Conservation (phyloP, 1,284 basidiomycete genomes). For the Sporisorium iseilematis-ciliati region DNA sequence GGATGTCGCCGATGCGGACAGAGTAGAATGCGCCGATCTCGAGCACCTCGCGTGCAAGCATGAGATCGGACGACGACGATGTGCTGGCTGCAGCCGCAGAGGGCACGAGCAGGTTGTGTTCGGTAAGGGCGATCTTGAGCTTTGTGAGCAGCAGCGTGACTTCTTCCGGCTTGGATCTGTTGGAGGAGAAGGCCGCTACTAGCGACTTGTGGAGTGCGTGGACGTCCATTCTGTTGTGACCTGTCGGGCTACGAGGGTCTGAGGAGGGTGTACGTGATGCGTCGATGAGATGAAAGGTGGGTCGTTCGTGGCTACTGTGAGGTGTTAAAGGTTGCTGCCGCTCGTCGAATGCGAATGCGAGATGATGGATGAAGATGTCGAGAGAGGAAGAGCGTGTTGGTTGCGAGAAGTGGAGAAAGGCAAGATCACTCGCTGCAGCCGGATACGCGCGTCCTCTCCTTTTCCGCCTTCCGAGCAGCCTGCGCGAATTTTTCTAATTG, state of each 20-base stretch:
- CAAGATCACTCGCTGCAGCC: constrained; percentile 27
- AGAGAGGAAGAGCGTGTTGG: constrained; percentile 3
- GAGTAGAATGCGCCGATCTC: constrained; percentile 96
- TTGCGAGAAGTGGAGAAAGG: constrained; percentile 22
- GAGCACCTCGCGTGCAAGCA: constrained; percentile 83
- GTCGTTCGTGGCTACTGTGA: background rate
- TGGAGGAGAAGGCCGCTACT: constrained; percentile 27
- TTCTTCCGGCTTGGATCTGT: constrained; percentile 23
- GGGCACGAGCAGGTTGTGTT: constrained; percentile 81
- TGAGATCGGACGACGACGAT: constrained; percentile 19
- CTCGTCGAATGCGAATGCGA: background rate
- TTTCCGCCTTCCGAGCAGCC: constrained; percentile 13
- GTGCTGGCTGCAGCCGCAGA: constrained; percentile 38
- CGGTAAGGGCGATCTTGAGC: constrained; percentile 80
- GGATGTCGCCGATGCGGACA: constrained; percentile 85
- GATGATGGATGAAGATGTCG: background rate
- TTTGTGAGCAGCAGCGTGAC: constrained; percentile 54
- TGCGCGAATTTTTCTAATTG: background rate
- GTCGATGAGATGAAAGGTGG: background rate
- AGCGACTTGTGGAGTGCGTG: constrained; percentile 35
- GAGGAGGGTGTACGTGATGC: background rate
- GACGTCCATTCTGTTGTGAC: constrained; percentile 19
- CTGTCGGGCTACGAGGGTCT: no score
- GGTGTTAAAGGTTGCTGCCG: no score
- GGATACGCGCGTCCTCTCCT: constrained; percentile 22